Percentiles rank a stretch among this genome's conserved stretches.
phyloP scores from a whole-genome alignment of 495 filamentous ascomycete species.

The Aspergillus nidulans region DNA sequence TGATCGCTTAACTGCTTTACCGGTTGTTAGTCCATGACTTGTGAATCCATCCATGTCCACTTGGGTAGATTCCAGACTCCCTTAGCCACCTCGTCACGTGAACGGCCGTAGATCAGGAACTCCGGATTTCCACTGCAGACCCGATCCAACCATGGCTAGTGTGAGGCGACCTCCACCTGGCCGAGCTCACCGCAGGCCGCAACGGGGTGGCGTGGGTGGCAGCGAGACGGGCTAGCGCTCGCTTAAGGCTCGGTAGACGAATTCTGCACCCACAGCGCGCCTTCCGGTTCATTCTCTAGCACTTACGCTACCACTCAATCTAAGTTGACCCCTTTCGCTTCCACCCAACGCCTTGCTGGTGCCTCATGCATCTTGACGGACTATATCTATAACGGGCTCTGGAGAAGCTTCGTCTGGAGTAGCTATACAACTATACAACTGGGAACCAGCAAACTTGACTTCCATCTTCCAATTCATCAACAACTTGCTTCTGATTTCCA shows the following conservation, averaged over 20 bases:
- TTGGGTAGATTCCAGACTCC: too few relatives aligned
- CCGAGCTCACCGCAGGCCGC: conserved; percentile 21
- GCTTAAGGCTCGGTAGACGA: conserved; percentile 15
- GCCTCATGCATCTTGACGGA: conserved; percentile 2
- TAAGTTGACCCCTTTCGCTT: conserved; percentile 26
- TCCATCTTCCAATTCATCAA: not conserved
- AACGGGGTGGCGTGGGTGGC: conserved; percentile 32
- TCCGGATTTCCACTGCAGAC: too few relatives aligned
- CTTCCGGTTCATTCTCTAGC: conserved; percentile 36
- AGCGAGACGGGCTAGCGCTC: conserved; percentile 22
- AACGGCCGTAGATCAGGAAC: not conserved
- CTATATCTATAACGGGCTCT: not conserved
- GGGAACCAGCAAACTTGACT: not conserved
- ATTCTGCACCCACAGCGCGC: conserved; percentile 12
- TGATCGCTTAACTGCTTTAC: too few relatives aligned
- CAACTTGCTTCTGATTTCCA: not conserved
- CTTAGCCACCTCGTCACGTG: too few relatives aligned
- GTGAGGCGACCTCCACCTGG: not conserved
- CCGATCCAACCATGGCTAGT: not conserved
- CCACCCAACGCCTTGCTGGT: conserved; percentile 29
- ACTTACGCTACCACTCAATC: conserved; percentile 24
- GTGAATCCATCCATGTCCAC: too few relatives aligned
- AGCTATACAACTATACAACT: not conserved
- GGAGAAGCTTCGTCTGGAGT: not conserved
- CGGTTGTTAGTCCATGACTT: too few relatives aligned